Evolutionary conservation across 176 grass and related monocot species (phyloP).

Genomic region (Ananas comosus): DNA sequence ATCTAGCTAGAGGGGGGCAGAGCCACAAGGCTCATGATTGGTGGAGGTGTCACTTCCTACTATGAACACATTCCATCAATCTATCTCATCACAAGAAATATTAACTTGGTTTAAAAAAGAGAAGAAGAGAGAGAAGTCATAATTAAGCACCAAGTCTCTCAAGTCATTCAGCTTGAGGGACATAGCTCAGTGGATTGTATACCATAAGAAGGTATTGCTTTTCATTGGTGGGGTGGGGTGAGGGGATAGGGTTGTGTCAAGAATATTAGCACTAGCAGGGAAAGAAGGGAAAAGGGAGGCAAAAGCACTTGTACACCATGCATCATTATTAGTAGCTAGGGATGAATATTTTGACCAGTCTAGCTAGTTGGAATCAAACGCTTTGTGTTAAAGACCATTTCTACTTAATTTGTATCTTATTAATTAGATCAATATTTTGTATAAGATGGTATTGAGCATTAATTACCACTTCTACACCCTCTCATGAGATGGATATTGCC

Average conservation of each 20-base stretch:
- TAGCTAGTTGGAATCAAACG: no score
- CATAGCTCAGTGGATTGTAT: not conserved
- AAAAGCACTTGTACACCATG: not conserved
- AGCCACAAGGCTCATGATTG: conserved; percentile 9
- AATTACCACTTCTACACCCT: no score
- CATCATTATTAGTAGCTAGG: not conserved
- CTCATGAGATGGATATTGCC: no score
- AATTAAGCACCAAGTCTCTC: not conserved
- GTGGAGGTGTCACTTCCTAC: conserved; percentile 16
- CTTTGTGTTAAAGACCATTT: no score
- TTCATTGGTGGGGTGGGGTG: not conserved
- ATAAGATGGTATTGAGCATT: no score
- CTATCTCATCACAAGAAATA: not conserved
- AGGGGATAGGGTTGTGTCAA: not conserved
- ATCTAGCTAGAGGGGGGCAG: not conserved
- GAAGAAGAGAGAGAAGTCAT: no score
- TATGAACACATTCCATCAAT: conserved; percentile 18
- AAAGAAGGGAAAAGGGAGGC: not conserved
- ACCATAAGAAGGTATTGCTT: not conserved
- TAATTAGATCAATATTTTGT: no score
- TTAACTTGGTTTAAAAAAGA: not conserved
- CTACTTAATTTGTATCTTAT: no score
- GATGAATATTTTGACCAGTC: no score
- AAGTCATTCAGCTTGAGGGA: not conserved
- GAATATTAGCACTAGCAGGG: not conserved